Evolutionary conservation across 768 basidiomycete genomes (phyloP), one percentile per base, ranked within the genome.

Genomic region (Lactarius deliciosus): DNA sequence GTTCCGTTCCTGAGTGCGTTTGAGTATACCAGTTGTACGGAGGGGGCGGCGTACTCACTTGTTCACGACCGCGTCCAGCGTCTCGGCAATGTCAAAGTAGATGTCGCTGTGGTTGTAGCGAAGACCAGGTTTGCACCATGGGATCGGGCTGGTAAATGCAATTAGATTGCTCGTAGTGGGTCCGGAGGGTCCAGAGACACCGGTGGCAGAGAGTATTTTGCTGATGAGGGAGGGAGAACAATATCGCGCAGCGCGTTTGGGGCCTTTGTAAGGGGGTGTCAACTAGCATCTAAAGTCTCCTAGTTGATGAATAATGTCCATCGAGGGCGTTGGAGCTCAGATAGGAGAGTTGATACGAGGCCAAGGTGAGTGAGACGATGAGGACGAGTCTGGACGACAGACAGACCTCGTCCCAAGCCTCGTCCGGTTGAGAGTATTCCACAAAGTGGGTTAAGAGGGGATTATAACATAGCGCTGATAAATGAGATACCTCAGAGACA

Each of bases 191-290:
- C 76, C 25, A 72, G 83, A 79, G 2, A 84, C 81, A 50, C 84
- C 82, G 5, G 84, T 81, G 1, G 80, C 84, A 30, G 28, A 30
- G 2, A 28, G 25, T 28, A 28, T 28, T 28, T 28, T 28, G 28
- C 28, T 30, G 28, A 4, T 82, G 36, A 97, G 84, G 0, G 94
- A 91, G 94, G 92, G 1, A 96, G 82, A 8, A 98, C 93, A 68
- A 98, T 96, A 73, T 98, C 96, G 32, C 93, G 87, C 2, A 98
- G 81, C 22, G 92, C 89, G 73, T 93, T 96, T 2, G 89, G 82
- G 64, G 93, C 92, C 4, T 93, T 98, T 8, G 95, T 97, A 43
- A 96, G 80, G 0, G 95, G 94, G 74, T 95, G 89, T 0, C 96
- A 95, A 15, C 93, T 91, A 11, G 94, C 87, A 74, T 96, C 95